Conservation (phyloP, 768 basidiomycete species). For the Macrolepiota fuliginosa region DNA sequence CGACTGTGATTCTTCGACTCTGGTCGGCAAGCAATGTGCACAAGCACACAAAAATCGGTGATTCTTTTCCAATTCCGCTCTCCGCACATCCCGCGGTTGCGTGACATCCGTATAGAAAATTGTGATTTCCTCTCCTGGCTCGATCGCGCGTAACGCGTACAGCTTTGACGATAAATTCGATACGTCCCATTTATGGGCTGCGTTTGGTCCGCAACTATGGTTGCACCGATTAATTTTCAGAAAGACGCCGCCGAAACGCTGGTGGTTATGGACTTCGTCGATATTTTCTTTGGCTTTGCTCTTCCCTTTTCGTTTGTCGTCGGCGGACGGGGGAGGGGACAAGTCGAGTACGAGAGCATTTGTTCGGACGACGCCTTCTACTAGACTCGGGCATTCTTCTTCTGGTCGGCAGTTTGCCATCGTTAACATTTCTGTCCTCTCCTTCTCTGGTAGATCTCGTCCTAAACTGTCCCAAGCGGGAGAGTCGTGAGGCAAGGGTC, state of each 20-base stretch:
- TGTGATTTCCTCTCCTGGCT: conserved; percentile 40
- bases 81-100: conserved; percentile 31
- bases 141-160: conserved; percentile 38
- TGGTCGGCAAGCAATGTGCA: conserved; percentile 26
- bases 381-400: conserved; percentile 29
- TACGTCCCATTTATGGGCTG: conserved; percentile 39
- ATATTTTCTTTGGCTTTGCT: conserved; percentile 11
- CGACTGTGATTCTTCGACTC: conserved; percentile 5
- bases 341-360: conserved; percentile 39
- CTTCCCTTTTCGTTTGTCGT: conserved; percentile 19
- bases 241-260: conserved; percentile 41
- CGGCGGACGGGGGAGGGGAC: conserved; percentile 11
- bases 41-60: conserved; percentile 44
- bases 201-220: conserved; percentile 48
- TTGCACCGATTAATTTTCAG: conserved; percentile 41
- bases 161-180: conserved; percentile 35
- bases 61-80: conserved; percentile 30
- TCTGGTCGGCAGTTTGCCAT: conserved; percentile 29
- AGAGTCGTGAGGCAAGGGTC: conserved; percentile 23
- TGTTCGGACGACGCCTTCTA: conserved; percentile 43
- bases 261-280: conserved; percentile 12
- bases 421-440: conserved; percentile 25
- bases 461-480: conserved; percentile 30
- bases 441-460: conserved; percentile 22
- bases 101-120: conserved; percentile 43